Evolutionary conservation across 768 basidiomycete genomes (phyloP), one percentile per base, ranked within the genome.

Genomic region (Rhizopogon vinicolor): DNA sequence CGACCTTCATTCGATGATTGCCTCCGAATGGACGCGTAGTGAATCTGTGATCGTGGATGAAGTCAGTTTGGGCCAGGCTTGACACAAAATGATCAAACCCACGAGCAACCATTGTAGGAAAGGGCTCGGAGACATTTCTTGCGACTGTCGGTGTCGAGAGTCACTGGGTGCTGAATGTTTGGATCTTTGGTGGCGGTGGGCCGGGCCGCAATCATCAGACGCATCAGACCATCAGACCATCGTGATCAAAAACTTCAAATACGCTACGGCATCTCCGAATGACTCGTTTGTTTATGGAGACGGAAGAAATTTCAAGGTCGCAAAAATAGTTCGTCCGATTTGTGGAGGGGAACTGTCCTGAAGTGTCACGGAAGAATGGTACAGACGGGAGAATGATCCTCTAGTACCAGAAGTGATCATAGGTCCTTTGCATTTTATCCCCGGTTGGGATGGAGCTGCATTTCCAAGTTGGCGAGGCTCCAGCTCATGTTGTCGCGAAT

Each of bases 1-100:
- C 85, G 76, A 18, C 84, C 85, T 62, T 84, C 80, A 16, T 68
- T 63, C 37, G 82, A 80, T 61, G 77, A 71, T 40, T 63, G 73
- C 4, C 66, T 63, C 63, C 81, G 85, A 10, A 77, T 57, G 14
- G 65, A 57, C 12, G 74, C 63, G 56, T 86, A 86, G 57, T 70
- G 68, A 53, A 51, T 65, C 77, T 79, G 57, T n/a, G 54, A 53
- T 52, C 7, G 19, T 18, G 37, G 2, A 53, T 12, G 40, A 28
- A 25, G 7, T 49, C 33, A 49, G 19, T 37, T 35, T 14, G 18
- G 9, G 14, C 19, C 46, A 14, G n/a, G n/a, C n/a, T 14, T 22
- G 19, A 35, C 7, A 49, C 12, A 35, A 33, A 49, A 35, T 10
- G 14, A 49, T 22, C 35, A 3, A 37, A 49, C 48, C n/a, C 28